Conservation (phyloP, 345 rosid genomes). For the Eucalyptus cladocalyx region DNA sequence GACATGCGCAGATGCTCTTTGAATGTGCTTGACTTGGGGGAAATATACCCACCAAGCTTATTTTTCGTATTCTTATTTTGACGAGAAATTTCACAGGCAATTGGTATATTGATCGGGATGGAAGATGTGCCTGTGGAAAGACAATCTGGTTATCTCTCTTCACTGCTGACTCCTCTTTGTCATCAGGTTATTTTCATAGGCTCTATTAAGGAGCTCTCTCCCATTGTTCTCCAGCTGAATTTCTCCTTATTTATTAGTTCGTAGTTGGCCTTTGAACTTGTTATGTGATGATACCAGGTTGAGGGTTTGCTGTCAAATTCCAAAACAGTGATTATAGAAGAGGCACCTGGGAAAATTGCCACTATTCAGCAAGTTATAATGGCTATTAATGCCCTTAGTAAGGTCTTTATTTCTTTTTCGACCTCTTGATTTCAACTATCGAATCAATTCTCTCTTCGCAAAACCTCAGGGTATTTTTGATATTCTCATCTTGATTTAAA, state of each 20-base stretch:
- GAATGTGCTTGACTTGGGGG: not conserved
- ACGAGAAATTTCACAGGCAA: constrained; percentile 41
- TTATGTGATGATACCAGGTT: constrained; percentile 40
- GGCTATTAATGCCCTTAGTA: constrained; percentile 95
- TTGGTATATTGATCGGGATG: constrained; percentile 83
- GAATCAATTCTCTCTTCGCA: not conserved
- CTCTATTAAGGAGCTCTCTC: not conserved
- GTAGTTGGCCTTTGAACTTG: not conserved
- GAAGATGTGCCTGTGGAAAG: constrained; percentile 78
- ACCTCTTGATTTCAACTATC: not conserved
- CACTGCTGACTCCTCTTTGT: constrained; percentile 78
- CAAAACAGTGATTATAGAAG: constrained; percentile 30
- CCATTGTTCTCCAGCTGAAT: not conserved
- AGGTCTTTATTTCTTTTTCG: constrained; percentile 32
- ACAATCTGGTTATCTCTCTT: constrained; percentile 85
- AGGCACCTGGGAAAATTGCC: constrained; percentile 38
- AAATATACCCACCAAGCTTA: not conserved
- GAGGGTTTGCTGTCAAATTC: constrained; percentile 46
- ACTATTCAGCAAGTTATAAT: constrained; percentile 62
- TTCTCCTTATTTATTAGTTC: not conserved
- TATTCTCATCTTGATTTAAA: not conserved
- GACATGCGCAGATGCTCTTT: not conserved
- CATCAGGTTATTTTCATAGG: constrained; percentile 47
- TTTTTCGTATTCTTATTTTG: not conserved
- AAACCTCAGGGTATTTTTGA: not conserved